These are phyloP conservation scores for Claviceps maximensis DNA, from an alignment of 2,329 filamentous ascomycete species.

Conservation along the genomic window DNA sequence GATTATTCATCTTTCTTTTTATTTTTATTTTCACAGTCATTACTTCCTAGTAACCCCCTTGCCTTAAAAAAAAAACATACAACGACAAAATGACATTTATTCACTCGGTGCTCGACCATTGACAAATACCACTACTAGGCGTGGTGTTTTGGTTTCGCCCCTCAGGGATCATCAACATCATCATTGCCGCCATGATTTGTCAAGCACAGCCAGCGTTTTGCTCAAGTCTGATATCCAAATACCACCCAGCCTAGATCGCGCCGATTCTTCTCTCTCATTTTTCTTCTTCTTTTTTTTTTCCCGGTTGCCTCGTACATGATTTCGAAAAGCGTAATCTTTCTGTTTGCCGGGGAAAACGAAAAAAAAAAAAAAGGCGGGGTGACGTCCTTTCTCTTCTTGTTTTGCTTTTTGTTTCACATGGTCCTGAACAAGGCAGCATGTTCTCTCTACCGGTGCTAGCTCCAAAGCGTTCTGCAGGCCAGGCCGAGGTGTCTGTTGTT, in stretches of 20 bases:
- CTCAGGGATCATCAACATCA: neutral
- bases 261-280: neutral
- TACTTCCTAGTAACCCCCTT: too few species aligned
- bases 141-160: neutral
- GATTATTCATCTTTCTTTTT: neutral
- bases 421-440: constrained; percentile 2
- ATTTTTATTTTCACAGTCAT: neutral
- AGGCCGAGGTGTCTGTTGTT: constrained; percentile 11
- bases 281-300: too few species aligned
- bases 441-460: constrained; percentile 19
- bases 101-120: neutral
- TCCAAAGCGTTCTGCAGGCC: constrained; percentile 19
- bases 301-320: neutral
- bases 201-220: neutral
- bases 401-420: too few species aligned
- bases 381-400: too few species aligned
- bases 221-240: neutral
- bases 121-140: neutral
- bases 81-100: neutral
- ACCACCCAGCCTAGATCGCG: neutral
- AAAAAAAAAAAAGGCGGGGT: neutral
- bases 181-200: neutral
- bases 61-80: too few species aligned
- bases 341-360: neutral
- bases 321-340: neutral